Conservation (phyloP, 176 grass and related monocot species). For the Oryza brachyantha region DNA sequence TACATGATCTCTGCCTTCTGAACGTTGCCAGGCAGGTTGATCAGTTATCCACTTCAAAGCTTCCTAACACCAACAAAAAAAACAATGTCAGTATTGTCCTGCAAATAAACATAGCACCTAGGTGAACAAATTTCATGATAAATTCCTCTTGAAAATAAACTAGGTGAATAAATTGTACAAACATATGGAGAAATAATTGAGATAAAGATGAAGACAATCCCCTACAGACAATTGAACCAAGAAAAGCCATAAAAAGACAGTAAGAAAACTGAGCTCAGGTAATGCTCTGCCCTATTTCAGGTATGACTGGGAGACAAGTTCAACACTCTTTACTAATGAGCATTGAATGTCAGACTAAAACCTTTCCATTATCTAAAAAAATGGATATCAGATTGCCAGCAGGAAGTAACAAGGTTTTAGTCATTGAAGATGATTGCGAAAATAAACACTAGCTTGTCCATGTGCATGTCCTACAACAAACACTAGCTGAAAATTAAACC, state of each 20-base stretch:
- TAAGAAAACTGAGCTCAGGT: not conserved
- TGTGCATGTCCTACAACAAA: slow-evolving; percentile 32
- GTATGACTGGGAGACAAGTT: not conserved
- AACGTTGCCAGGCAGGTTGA: slow-evolving; percentile 91
- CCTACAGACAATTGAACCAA: slow-evolving; percentile 13
- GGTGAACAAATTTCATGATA: not conserved
- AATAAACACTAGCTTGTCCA: slow-evolving; percentile 26
- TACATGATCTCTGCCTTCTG: slow-evolving; percentile 95
- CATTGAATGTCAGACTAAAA: slow-evolving; percentile 9
- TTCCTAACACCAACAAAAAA: slow-evolving; percentile 54
- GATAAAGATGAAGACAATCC: not conserved
- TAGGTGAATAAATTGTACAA: slow-evolving; percentile 1
- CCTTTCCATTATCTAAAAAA: no score
- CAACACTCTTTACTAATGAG: slow-evolving; percentile 1
- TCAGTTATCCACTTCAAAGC: slow-evolving; percentile 92
- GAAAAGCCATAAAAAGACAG: not conserved
- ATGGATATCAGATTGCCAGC: not conserved
- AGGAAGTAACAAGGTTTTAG: not conserved
- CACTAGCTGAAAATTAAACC: slow-evolving; percentile 76
- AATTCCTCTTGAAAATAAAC: slow-evolving; percentile 22
- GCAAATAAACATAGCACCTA: slow-evolving; percentile 10
- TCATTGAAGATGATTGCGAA: not conserved
- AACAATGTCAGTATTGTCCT: slow-evolving; percentile 13
- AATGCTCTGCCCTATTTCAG: not conserved
- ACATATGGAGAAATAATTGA: not conserved